Percentiles rank a stretch among this genome's conserved stretches.
Conservation (phyloP, 106 monocot species). For the Agapanthus africanus region DNA sequence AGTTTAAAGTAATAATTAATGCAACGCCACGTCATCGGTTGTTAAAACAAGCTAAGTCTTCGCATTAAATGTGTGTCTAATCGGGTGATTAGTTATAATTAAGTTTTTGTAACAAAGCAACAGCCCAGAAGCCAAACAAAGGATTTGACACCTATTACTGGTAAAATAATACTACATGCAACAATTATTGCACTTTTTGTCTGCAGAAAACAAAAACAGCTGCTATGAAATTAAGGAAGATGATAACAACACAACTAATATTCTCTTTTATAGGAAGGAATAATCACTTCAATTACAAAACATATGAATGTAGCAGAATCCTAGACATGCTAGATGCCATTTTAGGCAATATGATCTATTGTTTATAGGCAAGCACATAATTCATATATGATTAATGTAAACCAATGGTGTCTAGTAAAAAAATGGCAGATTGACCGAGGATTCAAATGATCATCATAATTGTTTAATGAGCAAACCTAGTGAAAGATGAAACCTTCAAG, state of each 20-base stretch:
- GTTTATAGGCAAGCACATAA: conserved; percentile 1
- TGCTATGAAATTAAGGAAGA: no score
- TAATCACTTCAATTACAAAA: not conserved
- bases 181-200: no score
- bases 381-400: conserved; percentile 1
- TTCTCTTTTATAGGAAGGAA: not conserved
- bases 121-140: no score
- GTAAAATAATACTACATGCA: no score
- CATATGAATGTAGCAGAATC: not conserved
- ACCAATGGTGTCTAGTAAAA: not conserved
- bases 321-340: not conserved
- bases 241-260: not conserved
- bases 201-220: no score
- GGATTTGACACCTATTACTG: no score
- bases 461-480: conserved; percentile 1
- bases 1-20: no score
- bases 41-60: no score
- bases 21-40: no score
- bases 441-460: not conserved
- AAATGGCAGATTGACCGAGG: not conserved
- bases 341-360: not conserved
- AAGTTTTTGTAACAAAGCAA: no score
- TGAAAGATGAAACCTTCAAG: not conserved
- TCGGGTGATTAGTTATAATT: no score
- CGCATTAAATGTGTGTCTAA: no score